Evolutionary conservation across 441 rosid genomes (phyloP).

Genomic region (Gossypium lobatum): DNA sequence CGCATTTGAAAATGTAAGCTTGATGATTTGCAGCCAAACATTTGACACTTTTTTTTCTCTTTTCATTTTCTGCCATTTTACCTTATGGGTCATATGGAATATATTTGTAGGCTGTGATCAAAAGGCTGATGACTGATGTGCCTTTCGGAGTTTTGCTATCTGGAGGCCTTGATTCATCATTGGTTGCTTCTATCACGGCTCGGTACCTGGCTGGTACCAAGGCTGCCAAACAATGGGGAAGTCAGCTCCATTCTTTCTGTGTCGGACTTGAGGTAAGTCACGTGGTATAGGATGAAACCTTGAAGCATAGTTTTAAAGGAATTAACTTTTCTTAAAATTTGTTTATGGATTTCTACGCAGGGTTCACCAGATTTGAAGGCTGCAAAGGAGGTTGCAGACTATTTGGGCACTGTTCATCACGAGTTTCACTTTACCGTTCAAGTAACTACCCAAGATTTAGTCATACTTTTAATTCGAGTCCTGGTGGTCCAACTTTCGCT

Average conservation of each 20-base stretch:
- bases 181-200: conserved; percentile 73
- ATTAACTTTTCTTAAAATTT: background rate
- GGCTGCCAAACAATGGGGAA: conserved; percentile 70
- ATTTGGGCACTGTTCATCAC: conserved; percentile 74
- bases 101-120: conserved; percentile 59
- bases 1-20: conserved; percentile 63
- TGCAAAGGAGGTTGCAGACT: conserved; percentile 76
- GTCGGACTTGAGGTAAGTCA: conserved; percentile 69
- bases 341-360: conserved; percentile 27
- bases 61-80: background rate
- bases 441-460: conserved; percentile 21
- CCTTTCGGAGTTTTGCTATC: conserved; percentile 87
- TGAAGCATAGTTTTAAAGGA: background rate
- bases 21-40: background rate
- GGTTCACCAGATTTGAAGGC: conserved; percentile 82
- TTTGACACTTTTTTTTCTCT: background rate
- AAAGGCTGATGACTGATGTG: conserved; percentile 84
- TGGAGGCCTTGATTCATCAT: conserved; percentile 84
- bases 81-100: background rate
- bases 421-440: conserved; percentile 87
- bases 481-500: background rate
- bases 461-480: background rate
- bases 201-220: conserved; percentile 65
- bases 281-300: background rate
- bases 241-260: conserved; percentile 69